Conservation (phyloP, 805 yeast species). For the Candida piceae region DNA sequence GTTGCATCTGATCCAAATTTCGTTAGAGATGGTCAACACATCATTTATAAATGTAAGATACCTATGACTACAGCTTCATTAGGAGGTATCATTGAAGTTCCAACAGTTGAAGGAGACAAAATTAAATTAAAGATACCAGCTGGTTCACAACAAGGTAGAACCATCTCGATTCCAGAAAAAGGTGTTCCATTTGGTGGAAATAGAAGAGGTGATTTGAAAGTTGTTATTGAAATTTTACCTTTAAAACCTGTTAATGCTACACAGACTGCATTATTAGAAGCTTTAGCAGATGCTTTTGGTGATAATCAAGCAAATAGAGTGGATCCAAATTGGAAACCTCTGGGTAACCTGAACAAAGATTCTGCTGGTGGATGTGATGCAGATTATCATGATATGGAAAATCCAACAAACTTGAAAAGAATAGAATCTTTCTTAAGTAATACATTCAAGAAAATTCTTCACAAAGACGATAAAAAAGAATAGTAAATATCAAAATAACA, state of each 20-base stretch:
- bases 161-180: conserved; percentile 71
- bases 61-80: conserved; percentile 95
- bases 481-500: too few relatives aligned
- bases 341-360: conserved; percentile 19
- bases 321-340: conserved; percentile 42
- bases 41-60: conserved; percentile 60
- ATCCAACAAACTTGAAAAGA: conserved; percentile 47
- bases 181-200: conserved; percentile 70
- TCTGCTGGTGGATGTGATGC: conserved; percentile 3
- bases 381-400: conserved; percentile 22
- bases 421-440: conserved; percentile 55
- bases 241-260: conserved; percentile 74
- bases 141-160: conserved; percentile 77
- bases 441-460: conserved; percentile 44
- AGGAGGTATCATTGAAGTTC: conserved; percentile 89
- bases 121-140: conserved; percentile 75
- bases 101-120: conserved; percentile 72
- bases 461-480: conserved; percentile 17
- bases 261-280: conserved; percentile 86
- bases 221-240: conserved; percentile 65
- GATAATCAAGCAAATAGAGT: conserved; percentile 75
- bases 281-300: conserved; percentile 84
- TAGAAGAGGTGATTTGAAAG: conserved; percentile 76
- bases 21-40: conserved; percentile 58
- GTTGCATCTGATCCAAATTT: conserved; percentile 73